These are phyloP conservation scores for Rosa lucieae DNA, from an alignment of 306 rosid species.

Conservation along the genomic window DNA sequence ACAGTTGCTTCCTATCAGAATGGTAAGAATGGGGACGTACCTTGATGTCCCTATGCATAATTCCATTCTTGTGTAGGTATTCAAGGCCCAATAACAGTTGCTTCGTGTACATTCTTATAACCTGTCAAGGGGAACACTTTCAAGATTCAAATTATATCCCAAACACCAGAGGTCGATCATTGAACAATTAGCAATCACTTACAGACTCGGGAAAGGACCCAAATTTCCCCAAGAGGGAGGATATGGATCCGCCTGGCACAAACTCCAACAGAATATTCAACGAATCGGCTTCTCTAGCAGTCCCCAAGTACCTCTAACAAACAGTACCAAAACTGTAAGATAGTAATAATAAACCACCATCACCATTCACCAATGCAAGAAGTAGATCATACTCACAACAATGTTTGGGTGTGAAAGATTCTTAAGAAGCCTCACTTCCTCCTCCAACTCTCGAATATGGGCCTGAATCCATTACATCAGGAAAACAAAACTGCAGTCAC, in stretches of 20 bases:
- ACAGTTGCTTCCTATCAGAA: neutral
- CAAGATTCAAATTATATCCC: conserved; percentile 13
- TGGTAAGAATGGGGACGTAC: conserved; percentile 31
- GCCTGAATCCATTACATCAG: conserved; percentile 47
- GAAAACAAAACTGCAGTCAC: conserved; percentile 12
- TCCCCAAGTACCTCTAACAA: conserved; percentile 79
- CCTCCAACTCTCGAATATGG: conserved; percentile 84
- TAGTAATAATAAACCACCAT: conserved; percentile 11
- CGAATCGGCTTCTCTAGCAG: conserved; percentile 83
- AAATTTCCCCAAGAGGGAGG: conserved; percentile 83
- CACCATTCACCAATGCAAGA: conserved; percentile 13
- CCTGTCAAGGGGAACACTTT: conserved; percentile 40
- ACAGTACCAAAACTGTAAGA: neutral
- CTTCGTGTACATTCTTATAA: conserved; percentile 80
- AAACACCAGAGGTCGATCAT: neutral
- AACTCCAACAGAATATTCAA: conserved; percentile 88
- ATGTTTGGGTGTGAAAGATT: conserved; percentile 88
- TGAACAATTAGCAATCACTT: conserved; percentile 41
- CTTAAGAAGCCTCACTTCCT: conserved; percentile 87
- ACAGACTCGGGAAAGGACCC: conserved; percentile 94
- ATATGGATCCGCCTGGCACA: conserved; percentile 94
- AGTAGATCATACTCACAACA: conserved; percentile 58
- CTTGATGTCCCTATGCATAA: conserved; percentile 95
- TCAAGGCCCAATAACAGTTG: conserved; percentile 86
- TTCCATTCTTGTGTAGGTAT: conserved; percentile 80